These are phyloP conservation scores for Didymella exigua DNA, from an alignment of 2,329 filamentous ascomycete species.

Conservation along the genomic window DNA sequence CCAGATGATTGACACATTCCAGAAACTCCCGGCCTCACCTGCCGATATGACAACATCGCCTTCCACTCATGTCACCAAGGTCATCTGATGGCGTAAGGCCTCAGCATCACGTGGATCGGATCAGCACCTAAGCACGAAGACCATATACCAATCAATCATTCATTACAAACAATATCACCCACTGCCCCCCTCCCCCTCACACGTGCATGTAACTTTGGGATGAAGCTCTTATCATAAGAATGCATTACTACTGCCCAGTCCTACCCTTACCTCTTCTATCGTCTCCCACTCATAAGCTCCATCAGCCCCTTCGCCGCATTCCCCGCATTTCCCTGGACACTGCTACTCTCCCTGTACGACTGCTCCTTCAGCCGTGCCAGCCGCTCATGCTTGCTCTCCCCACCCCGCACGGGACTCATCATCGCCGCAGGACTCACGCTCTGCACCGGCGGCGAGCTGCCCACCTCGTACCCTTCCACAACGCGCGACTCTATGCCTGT, in stretches of 20 bases:
- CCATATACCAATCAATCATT: conserved; percentile 12
- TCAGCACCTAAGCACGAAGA: neutral
- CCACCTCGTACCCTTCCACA: conserved; percentile 33
- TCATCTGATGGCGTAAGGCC: conserved; percentile 6
- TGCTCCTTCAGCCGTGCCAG: conserved; percentile 36
- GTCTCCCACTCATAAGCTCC: conserved; percentile 49
- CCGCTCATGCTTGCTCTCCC: conserved; percentile 29
- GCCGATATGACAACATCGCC: neutral
- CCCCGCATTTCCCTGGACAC: conserved; percentile 51
- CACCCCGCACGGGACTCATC: conserved; percentile 6
- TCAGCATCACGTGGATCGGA: neutral
- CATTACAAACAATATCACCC: conserved; percentile 1
- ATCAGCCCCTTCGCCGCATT: conserved; percentile 61
- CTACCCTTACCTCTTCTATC: conserved; percentile 15
- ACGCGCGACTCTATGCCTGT: conserved; percentile 49
- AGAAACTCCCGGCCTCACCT: conserved; percentile 1
- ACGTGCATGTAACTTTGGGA: neutral
- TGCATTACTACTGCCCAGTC: conserved; percentile 4
- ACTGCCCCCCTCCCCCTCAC: neutral
- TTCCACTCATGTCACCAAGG: neutral
- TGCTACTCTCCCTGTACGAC: conserved; percentile 46
- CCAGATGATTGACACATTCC: neutral
- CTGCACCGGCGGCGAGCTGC: conserved; percentile 38
- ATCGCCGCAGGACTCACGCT: conserved; percentile 7
- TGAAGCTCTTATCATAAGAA: conserved; percentile 4